A percentile compares a stretch with the other conserved stretches of the same genome.
phyloP scores from a whole-genome alignment of 257 asterid species.

The Solanum peruvianum region DNA sequence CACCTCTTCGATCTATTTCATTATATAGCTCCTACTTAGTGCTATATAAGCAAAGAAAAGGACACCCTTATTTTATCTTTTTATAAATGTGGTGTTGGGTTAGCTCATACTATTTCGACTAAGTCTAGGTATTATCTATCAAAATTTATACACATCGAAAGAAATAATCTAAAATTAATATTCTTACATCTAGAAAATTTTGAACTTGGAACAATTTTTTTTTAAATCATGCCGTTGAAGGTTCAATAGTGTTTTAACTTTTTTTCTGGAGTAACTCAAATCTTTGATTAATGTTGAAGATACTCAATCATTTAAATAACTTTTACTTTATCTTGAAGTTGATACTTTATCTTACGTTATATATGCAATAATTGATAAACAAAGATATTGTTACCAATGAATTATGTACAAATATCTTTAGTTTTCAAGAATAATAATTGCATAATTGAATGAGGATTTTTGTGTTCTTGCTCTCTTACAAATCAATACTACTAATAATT shows the following conservation, averaged over 20 bases:
- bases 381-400: neutral
- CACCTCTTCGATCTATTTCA: neutral
- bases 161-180: neutral
- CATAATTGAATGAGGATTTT: neutral
- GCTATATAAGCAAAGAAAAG: neutral
- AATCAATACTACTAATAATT: neutral
- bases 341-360: neutral
- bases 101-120: neutral
- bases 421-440: too few species aligned
- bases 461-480: neutral
- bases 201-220: neutral
- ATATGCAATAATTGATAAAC: neutral
- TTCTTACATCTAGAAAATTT: neutral
- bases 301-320: too few species aligned
- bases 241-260: too few species aligned
- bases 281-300: fast-evolving
- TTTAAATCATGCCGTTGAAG: fast-evolving
- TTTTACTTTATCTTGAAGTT: neutral
- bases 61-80: neutral
- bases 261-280: neutral
- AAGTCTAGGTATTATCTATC: neutral
- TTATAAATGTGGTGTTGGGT: neutral
- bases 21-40: neutral
- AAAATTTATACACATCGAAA: neutral
- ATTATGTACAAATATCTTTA: too few species aligned